Conservation (phyloP, 495 filamentous ascomycete genomes). For the Podospora pseudocomata region DNA sequence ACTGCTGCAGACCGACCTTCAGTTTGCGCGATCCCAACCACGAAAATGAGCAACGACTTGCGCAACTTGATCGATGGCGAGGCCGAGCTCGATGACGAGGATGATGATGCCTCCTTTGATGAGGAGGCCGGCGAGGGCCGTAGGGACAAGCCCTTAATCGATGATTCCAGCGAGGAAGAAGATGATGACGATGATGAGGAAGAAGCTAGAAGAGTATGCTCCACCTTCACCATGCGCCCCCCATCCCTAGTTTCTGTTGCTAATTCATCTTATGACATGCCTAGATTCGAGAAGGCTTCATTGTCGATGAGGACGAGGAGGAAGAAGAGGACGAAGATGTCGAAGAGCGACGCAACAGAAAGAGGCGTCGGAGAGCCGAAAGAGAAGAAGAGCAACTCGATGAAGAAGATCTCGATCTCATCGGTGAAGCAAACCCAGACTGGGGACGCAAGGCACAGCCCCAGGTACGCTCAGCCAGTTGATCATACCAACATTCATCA, state of each 20-base stretch:
- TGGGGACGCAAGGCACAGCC: conserved; percentile 59
- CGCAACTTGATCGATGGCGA: conserved; percentile 77
- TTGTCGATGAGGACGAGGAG: conserved; percentile 89
- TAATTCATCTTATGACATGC: neutral
- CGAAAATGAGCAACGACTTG: conserved; percentile 61
- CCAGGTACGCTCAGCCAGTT: conserved; percentile 50
- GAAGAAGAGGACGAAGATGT: conserved; percentile 63
- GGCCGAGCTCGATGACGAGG: conserved; percentile 87
- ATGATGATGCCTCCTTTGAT: conserved; percentile 80
- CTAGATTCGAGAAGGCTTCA: conserved; percentile 89
- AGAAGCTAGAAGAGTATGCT: conserved; percentile 53
- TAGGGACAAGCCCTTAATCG: conserved; percentile 38
- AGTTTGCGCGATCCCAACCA: conserved; percentile 6
- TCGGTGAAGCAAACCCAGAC: conserved; percentile 71
- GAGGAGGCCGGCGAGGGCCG: conserved; percentile 69
- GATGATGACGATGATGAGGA: conserved; percentile 95
- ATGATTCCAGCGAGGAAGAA: conserved; percentile 93
- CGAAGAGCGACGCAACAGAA: conserved; percentile 56
- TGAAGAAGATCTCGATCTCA: conserved; percentile 94
- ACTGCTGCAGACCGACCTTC: neutral
- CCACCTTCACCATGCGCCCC: neutral
- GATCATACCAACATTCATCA: neutral
- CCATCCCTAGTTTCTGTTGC: neutral
- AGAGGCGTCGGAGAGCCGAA: conserved; percentile 68
- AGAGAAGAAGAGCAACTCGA: conserved; percentile 81